Base-by-base conservation (phyloP, 2,329 filamentous ascomycete species). In the Colletotrichum cuscutae region DNA sequence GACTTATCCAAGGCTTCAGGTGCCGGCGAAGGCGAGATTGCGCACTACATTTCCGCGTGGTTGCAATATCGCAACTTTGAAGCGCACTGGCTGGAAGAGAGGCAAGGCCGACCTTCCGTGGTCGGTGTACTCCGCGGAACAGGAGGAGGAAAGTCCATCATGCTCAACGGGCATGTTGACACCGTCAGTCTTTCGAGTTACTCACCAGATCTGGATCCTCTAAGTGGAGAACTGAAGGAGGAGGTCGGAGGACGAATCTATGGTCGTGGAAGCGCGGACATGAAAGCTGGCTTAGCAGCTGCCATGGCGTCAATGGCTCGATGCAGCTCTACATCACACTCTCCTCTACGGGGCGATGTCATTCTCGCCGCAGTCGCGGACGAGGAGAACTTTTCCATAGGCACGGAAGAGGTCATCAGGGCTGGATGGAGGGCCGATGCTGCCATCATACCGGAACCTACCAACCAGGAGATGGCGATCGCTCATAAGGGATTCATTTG, bases 131-230 rank as follows among this genome's bases (percentile, higher is more conserved):
- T 84, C 1, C 82, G 83, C 3, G 88, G 88, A 2, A 80, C 78
- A 0, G 86, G 87, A 0, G 82, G 80, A 0, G 87, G 86, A 5
- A 85, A 85, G 69, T 85, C 79, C 1, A 76, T 89, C 5, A 88
- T 89, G 84, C 79, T 89, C 53, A 89, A 89, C 28, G 87, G 87
- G 0, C 87, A 89, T 71, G 82, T 86, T 1, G 87, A 89, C 65
- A 89, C 87, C 0, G 87, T 89, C 5, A 88, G 83, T 6, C 75
- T 85, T 0, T 75, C 80, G 5, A 86, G 85, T 2, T 88, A 89
- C 68, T 71, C 68, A 0, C 3, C 59, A 0, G 83, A 85, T 1
- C 80, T 79, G 2, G 82, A 88, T 52, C 80, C 86, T 0, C 76
- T 89, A 1, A 83, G 83, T 11, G 87, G 87, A 2, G 58, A 64